These are phyloP conservation scores for Alternaria arborescens DNA, from an alignment of 2,329 filamentous ascomycete genomes.

Conservation along the genomic window DNA sequence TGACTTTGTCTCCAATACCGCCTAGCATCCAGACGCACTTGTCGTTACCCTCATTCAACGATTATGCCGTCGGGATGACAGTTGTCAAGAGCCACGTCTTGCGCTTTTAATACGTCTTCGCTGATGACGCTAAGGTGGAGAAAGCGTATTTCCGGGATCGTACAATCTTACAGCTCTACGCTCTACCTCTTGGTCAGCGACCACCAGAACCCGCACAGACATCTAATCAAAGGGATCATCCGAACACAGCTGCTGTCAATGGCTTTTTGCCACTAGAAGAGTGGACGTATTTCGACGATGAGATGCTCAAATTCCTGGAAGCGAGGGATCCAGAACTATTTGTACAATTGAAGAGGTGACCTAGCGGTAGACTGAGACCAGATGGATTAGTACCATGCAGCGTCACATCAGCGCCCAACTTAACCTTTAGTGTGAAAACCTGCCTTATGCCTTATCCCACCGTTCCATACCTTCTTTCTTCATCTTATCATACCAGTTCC, in stretches of 20 bases:
- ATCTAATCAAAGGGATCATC: no score
- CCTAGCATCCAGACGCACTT: no score
- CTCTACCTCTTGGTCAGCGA: not conserved
- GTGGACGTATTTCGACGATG: not conserved
- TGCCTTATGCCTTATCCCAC: constrained; percentile 30
- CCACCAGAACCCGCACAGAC: no score
- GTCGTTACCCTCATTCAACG: no score
- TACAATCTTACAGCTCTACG: not conserved
- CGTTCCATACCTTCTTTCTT: constrained; percentile 30
- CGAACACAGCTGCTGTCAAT: no score
- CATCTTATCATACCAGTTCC: constrained; percentile 55
- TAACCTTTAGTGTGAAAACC: not conserved
- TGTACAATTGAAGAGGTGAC: not conserved
- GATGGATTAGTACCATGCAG: not conserved
- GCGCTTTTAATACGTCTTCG: no score
- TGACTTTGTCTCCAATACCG: no score
- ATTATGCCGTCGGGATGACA: no score
- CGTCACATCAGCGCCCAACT: not conserved
- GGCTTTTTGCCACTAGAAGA: not conserved
- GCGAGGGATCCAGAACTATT: not conserved
- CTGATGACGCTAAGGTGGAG: no score
- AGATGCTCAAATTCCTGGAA: not conserved
- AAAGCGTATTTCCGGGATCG: no score
- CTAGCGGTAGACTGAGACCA: not conserved
- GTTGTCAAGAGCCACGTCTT: no score